Evolutionary conservation across 305 asterid genomes (phyloP), one percentile per base, ranked within the genome.

Genomic region (Ruellia speciosa): DNA sequence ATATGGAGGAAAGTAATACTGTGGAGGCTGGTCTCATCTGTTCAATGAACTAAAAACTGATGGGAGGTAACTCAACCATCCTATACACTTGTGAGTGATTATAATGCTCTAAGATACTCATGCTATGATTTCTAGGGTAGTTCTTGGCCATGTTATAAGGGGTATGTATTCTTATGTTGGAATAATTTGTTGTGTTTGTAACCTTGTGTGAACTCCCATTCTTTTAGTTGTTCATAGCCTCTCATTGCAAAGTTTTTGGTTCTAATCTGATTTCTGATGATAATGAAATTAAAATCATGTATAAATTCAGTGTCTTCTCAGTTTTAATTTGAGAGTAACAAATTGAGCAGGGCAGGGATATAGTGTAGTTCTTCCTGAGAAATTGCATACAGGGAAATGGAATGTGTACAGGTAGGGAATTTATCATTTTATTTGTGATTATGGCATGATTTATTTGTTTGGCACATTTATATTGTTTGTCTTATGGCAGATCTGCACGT

Each of bases 351-450:
- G 82, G 66, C 78, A 92, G 66, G 56, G 88, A 49, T 92, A 81
- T 72, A 86, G 99, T 41, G 94, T 73, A 57, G 87, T 84, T 66
- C 94, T 92, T 71, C 99, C 99, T n/a, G 99, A 92, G 78, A 92
- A 82, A 77, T 62, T 92, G 82, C 86, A 86, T 52, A 77, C 90
- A 0, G 99, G 96, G 56, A 88, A 92, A 72, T 92, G 99, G 99
- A 81, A 88, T 76, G 99, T 92, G 13, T 86, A 92, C 79, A 92
- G 99, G 99, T 92, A 52, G 52, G 49, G 50, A 51, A 18, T 56
- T 60, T 61, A 47, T 64, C 35, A 28, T 69, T 51, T 47, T 47
- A 41, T 60, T 57, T 55, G 58, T 52, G 28, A 58, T 45, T 59
- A 53, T 35, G 45, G 52, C 41, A 37, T 66, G 47, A 54, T 35